Evolutionary conservation across 163 green algal species (phyloP), one percentile per base, ranked within the genome.

Genomic region (Scenedesmus sp.): DNA sequence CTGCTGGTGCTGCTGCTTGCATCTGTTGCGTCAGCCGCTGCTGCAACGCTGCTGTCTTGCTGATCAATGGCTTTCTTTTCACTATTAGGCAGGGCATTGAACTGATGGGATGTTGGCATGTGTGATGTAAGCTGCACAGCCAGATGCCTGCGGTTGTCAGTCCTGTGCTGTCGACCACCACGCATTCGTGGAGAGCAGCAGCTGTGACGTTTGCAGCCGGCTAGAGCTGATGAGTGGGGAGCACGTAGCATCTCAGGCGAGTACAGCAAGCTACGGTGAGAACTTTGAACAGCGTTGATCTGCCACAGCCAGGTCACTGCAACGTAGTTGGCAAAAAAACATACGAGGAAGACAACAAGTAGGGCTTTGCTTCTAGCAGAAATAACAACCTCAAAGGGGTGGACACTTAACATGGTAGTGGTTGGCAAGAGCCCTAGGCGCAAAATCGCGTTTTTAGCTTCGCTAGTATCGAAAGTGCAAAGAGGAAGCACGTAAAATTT

Each of bases 1-100:
- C 55, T 76, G n/a, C 57, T 73, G 87, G 20, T 73, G 87, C 87
- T 84, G 73, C 56, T 60, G 70, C 55, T 70, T 70, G 26, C 6
- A 52, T n/a, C 52, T 66, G 55, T 23, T 57, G 70, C 16, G 18
- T 26, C 66, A 64, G 73, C 15, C 66, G 62, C 67, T 83, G 86
- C 52, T 15, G 18, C 15, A 18, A 13, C 23, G 66, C 70, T 73
- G 54, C 23, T 54, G n/a, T 81, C 70, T 79, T 79, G 5, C 4
- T 79, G 20, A 52, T 23, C 23, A 52, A 52, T 46, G 70, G 23
- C 46, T 13, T 79, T 20, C 46, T 12, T 79, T 5, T 79, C 70
- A 79, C 23, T 79, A 23, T 23, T 52, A 15, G 70, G 70, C 15
- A 79, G 70, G 13, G 70, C 70, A 79, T 52, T 79, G 23, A 79